phyloP scores from a whole-genome alignment of 116 monocot genomes.

The Phalaenopsis hybrid region DNA sequence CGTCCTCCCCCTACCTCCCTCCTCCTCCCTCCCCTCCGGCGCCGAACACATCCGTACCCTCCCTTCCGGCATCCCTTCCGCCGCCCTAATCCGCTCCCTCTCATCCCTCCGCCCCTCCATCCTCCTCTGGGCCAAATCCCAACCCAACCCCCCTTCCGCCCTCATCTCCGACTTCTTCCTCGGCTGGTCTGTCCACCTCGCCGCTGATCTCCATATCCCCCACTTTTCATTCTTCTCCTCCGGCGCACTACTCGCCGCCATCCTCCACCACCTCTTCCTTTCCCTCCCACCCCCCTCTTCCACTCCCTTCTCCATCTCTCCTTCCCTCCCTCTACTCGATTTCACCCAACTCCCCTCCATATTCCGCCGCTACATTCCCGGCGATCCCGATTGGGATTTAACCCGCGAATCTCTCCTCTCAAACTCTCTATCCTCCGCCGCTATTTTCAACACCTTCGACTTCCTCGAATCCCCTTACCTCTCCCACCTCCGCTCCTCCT shows the following conservation, averaged over 20 bases:
- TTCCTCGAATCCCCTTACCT: conserved; percentile 21
- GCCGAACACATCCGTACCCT: conserved; percentile 10
- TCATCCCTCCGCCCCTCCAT: conserved; percentile 17
- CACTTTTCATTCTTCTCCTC: conserved; percentile 29
- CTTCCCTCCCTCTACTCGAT: conserved; percentile 4
- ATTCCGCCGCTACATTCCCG: not conserved
- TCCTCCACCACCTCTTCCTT: conserved; percentile 17
- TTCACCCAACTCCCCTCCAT: not conserved
- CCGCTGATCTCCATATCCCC: conserved; percentile 21
- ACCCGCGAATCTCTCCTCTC: conserved; percentile 11
- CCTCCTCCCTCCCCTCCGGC: not conserved
- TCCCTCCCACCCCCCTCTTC: not conserved
- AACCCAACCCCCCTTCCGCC: conserved; percentile 13
- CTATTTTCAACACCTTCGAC: conserved; percentile 27
- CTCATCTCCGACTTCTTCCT: conserved; percentile 45
- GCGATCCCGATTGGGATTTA: conserved; percentile 15
- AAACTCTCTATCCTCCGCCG: conserved; percentile 9
- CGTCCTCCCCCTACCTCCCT: not conserved
- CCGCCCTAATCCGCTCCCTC: conserved; percentile 13
- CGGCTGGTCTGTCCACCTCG: conserved; percentile 26
- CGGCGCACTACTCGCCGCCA: conserved; percentile 20
- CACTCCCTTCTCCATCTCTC: not conserved
- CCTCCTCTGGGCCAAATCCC: conserved; percentile 28
- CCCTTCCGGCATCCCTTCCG: not conserved
- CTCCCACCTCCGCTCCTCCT: conserved; percentile 2